phyloP scores from a whole-genome alignment of 108 stramenopile species.

The Cyclotella baltica region DNA sequence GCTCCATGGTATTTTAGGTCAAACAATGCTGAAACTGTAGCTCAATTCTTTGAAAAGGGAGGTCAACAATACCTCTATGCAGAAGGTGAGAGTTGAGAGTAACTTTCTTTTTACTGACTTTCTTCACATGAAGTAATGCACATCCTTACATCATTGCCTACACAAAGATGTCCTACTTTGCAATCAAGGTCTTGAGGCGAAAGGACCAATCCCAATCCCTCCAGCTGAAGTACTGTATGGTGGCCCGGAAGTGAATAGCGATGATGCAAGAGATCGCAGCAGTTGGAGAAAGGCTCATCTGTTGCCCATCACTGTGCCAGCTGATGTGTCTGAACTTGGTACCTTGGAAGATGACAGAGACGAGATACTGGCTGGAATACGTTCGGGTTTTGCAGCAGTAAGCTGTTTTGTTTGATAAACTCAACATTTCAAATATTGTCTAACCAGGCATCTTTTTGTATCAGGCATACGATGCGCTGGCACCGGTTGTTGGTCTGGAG shows the following conservation, averaged over 20 bases:
- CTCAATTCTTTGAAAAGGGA: constrained; percentile 76
- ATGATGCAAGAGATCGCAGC: constrained; percentile 22
- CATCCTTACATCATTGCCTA: too few relatives aligned
- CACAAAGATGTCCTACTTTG: constrained; percentile 79
- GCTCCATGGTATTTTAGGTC: constrained; percentile 80
- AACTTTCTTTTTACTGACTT: too few relatives aligned
- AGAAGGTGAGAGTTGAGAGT: too few relatives aligned
- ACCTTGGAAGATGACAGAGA: constrained; percentile 69
- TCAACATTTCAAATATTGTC: too few relatives aligned
- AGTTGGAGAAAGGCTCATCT: constrained; percentile 77
- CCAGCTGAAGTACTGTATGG: constrained; percentile 78
- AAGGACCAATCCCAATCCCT: constrained; percentile 64
- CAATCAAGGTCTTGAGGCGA: constrained; percentile 58
- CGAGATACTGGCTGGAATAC: constrained; percentile 72
- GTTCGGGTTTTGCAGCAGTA: constrained; percentile 69
- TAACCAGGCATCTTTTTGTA: too few relatives aligned
- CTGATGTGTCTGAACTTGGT: constrained; percentile 62
- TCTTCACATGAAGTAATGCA: too few relatives aligned
- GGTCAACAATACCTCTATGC: constrained; percentile 87
- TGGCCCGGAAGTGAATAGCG: constrained; percentile 26
- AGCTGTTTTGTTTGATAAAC: background rate
- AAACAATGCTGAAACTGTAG: constrained; percentile 63
- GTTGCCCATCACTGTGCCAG: constrained; percentile 69
- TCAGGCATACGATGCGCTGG: constrained; percentile 69
- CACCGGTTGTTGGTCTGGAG: constrained; percentile 56